Base-by-base conservation (phyloP, 2,329 filamentous ascomycete genomes). In the Alternaria sp. region DNA sequence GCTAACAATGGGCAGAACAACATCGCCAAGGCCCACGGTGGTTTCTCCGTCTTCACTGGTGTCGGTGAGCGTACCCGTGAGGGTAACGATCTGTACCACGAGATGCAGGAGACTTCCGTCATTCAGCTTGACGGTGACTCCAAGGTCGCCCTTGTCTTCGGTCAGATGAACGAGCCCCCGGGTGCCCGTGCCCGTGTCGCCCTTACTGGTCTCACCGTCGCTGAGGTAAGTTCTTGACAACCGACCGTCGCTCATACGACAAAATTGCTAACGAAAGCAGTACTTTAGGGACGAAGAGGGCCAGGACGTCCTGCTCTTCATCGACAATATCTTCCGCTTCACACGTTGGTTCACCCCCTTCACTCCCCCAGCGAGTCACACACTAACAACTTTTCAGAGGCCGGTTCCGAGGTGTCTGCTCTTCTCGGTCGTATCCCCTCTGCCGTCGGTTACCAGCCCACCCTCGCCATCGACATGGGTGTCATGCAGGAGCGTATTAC, bases 41-140 rank as follows among this genome's bases (percentile, higher is more conserved):
- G 96, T 97, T 99, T 97, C 92, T 99, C 96, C 75, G 96, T 99
- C 83, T 99, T 99, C 91, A 97, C 93, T 82, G 96, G 96, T 95
- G 96, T 99, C 86, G 96, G 96, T 84, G 96, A 99, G 91, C 95
- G 96, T 89, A 99, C 96, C 83, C 96, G 96, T 93, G 96, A 99
- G 91, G 96, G 96, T 90, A 99, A 99, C 90, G 96, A 99, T 91
- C 86, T 99, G 89, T 99, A 99, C 91, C 95, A 99, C 87, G 96
- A 99, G 90, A 99, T 99, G 96, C 96, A 98, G 89, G 95, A 99
- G 88, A 99, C 96, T 76, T 93, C 92, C 81, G 96, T 99, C 89
- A 99, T 99, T 86, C 90, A 99, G 86, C 93, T 99, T 74, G 96
- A 99, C 73, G 96, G 96, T 85, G 95, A 97, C 80, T 98, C 96